Evolutionary conservation across 345 rosid genomes (phyloP).

Genomic region (Linum usitatissimum): DNA sequence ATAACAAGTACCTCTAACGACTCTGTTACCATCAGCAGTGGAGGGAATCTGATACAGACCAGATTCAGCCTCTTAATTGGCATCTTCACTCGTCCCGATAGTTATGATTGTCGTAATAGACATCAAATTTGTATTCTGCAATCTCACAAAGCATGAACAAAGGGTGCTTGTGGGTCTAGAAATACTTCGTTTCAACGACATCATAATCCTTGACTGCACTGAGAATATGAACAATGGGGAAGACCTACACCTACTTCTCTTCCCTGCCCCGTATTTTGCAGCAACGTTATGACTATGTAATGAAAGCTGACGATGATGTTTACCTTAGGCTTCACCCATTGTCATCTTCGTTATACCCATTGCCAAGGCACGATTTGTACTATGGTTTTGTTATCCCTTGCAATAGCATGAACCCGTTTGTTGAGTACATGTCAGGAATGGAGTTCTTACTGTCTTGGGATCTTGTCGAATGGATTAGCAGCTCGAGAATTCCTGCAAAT

Average conservation of each 20-base stretch:
- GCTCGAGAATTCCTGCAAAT: conserved; percentile 18
- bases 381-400: conserved; percentile 38
- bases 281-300: conserved; percentile 21
- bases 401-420: conserved; percentile 22
- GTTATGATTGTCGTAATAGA: conserved; percentile 25
- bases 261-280: conserved; percentile 21
- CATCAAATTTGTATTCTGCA: conserved; percentile 31
- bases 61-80: conserved; percentile 30
- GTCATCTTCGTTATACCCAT: conserved; percentile 16
- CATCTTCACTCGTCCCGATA: conserved; percentile 23
- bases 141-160: conserved; percentile 23
- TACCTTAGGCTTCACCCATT: conserved; percentile 21
- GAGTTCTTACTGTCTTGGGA: conserved; percentile 36
- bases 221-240: conserved; percentile 40
- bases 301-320: conserved; percentile 35
- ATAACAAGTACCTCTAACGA: conserved; percentile 70
- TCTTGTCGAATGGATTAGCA: conserved; percentile 32
- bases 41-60: background rate
- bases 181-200: conserved; percentile 25
- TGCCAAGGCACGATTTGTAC: conserved; percentile 27
- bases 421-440: conserved; percentile 38
- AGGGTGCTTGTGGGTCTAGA: conserved; percentile 18
- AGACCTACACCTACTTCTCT: conserved; percentile 36
- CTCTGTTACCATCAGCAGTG: background rate
- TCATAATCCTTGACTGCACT: conserved; percentile 31